Evolutionary conservation across 164 flowering plant genomes (phyloP), one percentile per base, ranked within the genome.

Genomic region (Vitis vinifera): DNA sequence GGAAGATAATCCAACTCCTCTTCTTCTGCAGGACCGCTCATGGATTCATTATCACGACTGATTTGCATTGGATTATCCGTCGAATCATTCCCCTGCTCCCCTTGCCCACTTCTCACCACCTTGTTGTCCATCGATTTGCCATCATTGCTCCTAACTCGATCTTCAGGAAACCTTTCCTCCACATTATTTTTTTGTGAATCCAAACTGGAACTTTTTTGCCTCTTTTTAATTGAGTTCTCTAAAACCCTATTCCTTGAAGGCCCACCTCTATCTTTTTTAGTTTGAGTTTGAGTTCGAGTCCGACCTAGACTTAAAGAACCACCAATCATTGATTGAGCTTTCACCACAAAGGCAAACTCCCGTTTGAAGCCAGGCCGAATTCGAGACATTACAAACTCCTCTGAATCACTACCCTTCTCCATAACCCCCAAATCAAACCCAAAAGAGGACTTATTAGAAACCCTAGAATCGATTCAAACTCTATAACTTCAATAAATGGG

Each of bases 341-440:
- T 76, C 87, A 84, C 65, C 47, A 87, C 91, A 16, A 85, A 81
- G 52, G 77, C 86, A 51, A 85, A 82, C 77, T 91, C 97, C 12
- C 93, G 81, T 76, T 91, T 91, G 63, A 79, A 64, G 12, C 96
- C 91, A 8, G 79, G 58, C 44, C 83, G 78, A 48, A 83, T 79
- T 74, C 66, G 72, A 57, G 89, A 73, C 57, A 75, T 30, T 71
- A 75, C 74, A 16, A 74, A 80, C 71, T 83, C 78, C 53, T 80
- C 86, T 8, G 79, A 58, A 60, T 77, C 87, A 29, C 71, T 71
- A 44, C 84, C 90, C 66, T 81, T 85, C 62, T 83, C 91, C 91
- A 89, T 87, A n/a, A n/a, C 51, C 4, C 13, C 59, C 65, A 37
- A 37, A 37, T 37, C 44, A 37, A 37, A 37, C 44, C 44, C 44